Evolutionary conservation across 306 rosid genomes (phyloP).

Genomic region (Rosa persica): DNA sequence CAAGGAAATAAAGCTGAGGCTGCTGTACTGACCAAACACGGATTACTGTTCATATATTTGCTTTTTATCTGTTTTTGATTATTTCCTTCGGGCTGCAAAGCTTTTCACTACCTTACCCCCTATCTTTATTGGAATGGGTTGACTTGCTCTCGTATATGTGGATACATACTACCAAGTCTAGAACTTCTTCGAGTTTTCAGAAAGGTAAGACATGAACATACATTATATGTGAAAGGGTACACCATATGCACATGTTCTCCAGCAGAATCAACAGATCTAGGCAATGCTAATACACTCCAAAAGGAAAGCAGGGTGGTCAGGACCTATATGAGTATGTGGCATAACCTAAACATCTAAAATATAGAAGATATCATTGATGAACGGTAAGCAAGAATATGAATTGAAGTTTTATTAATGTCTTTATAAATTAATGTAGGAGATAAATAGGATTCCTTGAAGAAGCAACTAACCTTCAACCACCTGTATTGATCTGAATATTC

Average conservation of each 20-base stretch:
- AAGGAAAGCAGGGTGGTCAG: not conserved
- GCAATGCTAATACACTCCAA: not conserved
- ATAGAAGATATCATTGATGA: not conserved
- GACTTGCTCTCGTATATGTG: not conserved
- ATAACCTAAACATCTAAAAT: not conserved
- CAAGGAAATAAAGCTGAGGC: not conserved
- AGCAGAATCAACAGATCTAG: not conserved
- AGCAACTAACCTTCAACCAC: constrained; percentile 82
- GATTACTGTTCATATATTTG: not conserved
- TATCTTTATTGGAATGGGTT: not conserved
- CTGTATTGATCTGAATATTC: constrained; percentile 75
- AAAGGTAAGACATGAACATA: not conserved
- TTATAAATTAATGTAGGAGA: not conserved
- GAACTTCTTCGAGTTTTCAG: not conserved
- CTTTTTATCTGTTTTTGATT: not conserved
- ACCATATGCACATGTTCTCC: not conserved
- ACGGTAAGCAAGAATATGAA: not conserved
- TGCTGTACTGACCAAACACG: not conserved
- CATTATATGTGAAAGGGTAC: not conserved
- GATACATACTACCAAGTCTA: not conserved
- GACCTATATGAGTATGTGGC: not conserved
- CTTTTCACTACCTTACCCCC: not conserved
- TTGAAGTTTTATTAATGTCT: not conserved
- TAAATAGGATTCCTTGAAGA: constrained; percentile 10
- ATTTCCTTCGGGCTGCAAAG: not conserved